Base-by-base conservation (phyloP, 306 rosid genomes). In the Vachellia pachyceras region DNA sequence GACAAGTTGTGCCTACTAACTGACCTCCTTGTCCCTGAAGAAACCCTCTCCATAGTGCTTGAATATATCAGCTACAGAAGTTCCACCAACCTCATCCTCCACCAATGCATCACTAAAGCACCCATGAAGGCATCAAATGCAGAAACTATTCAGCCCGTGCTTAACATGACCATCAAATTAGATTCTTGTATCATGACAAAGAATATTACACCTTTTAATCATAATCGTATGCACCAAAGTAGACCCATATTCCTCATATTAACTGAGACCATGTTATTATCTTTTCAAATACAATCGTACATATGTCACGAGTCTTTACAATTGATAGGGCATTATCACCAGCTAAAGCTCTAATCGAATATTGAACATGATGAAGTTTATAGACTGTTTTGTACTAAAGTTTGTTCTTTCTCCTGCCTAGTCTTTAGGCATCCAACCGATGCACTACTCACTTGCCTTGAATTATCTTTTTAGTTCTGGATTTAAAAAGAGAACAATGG, bases 11-110 rank as follows among this genome's bases (percentile, higher is more conserved):
- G 73, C 41, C 75, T 76, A 78, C 39, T 45, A 70, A 89, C 96
- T 78, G 72, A 95, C 99, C 98, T 95, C 99, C 80, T 86, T 91
- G 45, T 92, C 88, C 72, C 99, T 94, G 80, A 95, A 95, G 86
- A 87, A 92, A 47, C 78, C 76, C 84, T 95, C 99, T 73, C 99
- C 99, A 66, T 90, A 63, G 75, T 61, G 90, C 81, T 89, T 91
- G 89, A 95, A 95, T 81, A 95, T 90, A 71, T 95, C 97, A 78
- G 96, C 92, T 50, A 95, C 97, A 67, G 94, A 86, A 73, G 83
- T 80, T 82, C 93, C 99, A 23, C 81, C 90, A 41, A 52, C 87
- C 41, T 90, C 90, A 80, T 90, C 74, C 93, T 95, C 99, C 80
- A 95, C 87, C 85, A 92, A 84, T 37, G 89, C 70, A 85, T 95